Evolutionary conservation across 805 yeast genomes (phyloP).

Genomic region (Candida pseudofarinosa): DNA sequence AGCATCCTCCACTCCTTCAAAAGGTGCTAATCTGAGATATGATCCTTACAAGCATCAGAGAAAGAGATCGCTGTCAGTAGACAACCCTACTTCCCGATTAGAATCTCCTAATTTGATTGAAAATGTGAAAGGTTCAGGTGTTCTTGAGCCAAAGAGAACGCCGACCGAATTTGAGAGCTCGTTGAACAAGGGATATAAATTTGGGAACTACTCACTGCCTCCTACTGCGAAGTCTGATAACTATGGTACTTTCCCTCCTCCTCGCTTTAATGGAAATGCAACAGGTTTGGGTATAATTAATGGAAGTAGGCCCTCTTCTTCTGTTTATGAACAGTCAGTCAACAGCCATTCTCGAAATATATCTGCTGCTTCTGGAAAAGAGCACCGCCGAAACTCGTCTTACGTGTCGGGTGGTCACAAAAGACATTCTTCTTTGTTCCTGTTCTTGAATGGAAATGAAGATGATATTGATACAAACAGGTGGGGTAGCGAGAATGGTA

Average conservation of each 20-base stretch:
- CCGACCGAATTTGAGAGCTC: constrained; percentile 10
- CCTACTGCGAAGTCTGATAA: neutral
- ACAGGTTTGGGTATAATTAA: constrained; percentile 14
- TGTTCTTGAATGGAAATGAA: constrained; percentile 40
- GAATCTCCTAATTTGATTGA: neutral
- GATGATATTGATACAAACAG: constrained; percentile 10
- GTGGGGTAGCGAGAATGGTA: neutral
- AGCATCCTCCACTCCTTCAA: constrained; percentile 4
- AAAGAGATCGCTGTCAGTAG: constrained; percentile 50
- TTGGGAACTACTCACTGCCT: constrained; percentile 18
- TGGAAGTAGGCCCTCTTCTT: constrained; percentile 43
- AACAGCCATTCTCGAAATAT: constrained; percentile 40
- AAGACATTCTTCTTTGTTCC: constrained; percentile 58
- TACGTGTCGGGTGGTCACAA: constrained; percentile 39
- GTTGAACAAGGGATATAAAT: constrained; percentile 25
- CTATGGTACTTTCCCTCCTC: neutral
- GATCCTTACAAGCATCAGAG: constrained; percentile 32
- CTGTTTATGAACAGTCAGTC: constrained; percentile 45
- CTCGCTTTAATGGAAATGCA: constrained; percentile 21
- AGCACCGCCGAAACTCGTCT: constrained; percentile 24
- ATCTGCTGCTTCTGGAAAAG: constrained; percentile 30
- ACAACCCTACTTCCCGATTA: constrained; percentile 24
- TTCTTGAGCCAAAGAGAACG: constrained; percentile 1
- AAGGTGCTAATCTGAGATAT: neutral
- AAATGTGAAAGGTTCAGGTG: neutral